Base-by-base conservation (phyloP, 2,329 filamentous ascomycete species). In the Xylaria digitata region DNA sequence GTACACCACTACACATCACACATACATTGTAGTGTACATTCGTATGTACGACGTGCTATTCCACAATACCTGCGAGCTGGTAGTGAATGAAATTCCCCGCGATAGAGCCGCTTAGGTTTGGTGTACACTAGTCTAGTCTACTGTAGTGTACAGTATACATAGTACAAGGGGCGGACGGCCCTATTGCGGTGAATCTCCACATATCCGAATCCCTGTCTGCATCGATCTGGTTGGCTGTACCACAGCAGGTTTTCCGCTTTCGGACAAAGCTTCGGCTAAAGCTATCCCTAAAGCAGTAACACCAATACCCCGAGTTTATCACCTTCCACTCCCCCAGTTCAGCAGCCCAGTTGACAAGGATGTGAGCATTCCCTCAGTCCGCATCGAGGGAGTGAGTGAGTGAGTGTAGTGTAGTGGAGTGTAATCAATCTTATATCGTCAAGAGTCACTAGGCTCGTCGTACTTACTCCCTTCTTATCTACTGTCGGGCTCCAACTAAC, bases 51-150 rank as follows among this genome's bases (percentile, higher is more conserved):
- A 26, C 26, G 26, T 26, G 19, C 2, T 46, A 54, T 54, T 54
- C 40, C 46, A 50, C 48, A 56, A n/a, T 46, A 63, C 56, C 61
- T 61, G 23, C 54, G 40, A 60, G 46, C 40, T 58, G 21, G 32
- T 61, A 42, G 46, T 50, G 42, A 61, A 42, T 65, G 59, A 60
- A 74, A 76, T 73, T 74, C 73, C 72, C 74, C 74, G 74, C 71
- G 72, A 74, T 75, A 74, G 73, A 76, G 73, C 74, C 74, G 74
- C 70, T 71, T 71, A 71, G 68, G 62, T 68, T 65, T 64, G 37
- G 37, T 26, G 26, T 5, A 26, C 3, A 0, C 3, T 26, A 2
- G 26, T 26, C 3, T 26, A 26, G 26, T 26, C 3, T 50, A 15
- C 4, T 30, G 48, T 50, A n/a, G 48, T 50, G 23, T 49, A 26